These are phyloP conservation scores for Candida golubevii DNA, from an alignment of 805 yeast genomes.

Conservation along the genomic window DNA sequence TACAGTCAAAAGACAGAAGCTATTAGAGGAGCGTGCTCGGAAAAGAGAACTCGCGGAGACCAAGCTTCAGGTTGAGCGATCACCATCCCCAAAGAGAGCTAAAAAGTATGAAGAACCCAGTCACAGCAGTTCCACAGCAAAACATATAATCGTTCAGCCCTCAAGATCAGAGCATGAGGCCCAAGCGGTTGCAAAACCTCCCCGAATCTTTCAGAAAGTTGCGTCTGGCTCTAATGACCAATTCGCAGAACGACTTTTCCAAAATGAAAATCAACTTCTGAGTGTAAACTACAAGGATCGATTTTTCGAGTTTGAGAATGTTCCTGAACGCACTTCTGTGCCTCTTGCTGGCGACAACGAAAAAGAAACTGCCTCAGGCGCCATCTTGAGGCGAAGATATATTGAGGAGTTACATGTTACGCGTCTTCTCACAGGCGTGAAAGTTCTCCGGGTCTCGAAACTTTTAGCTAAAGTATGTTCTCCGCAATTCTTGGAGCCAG, in stretches of 20 bases:
- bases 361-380: constrained; percentile 13
- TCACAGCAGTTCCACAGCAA: not conserved
- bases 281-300: constrained; percentile 12
- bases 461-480: constrained; percentile 62
- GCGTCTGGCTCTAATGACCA: constrained; percentile 6
- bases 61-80: constrained; percentile 11
- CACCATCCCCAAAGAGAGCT: constrained; percentile 14
- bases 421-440: constrained; percentile 42
- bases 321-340: constrained; percentile 7
- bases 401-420: not conserved
- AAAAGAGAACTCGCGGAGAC: constrained; percentile 5
- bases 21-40: constrained; percentile 17
- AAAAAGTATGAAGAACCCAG: not conserved
- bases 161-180: not conserved
- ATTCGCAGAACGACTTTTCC: constrained; percentile 14
- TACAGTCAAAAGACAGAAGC: constrained; percentile 21
- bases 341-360: constrained; percentile 1
- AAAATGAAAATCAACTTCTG: not conserved
- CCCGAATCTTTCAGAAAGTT: constrained; percentile 5
- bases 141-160: not conserved
- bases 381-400: constrained; percentile 12
- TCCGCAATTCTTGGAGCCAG: constrained; percentile 65
- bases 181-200: not conserved
- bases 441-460: constrained; percentile 54
- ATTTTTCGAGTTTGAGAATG: constrained; percentile 15